These are phyloP conservation scores for Magnolia officinalis DNA, from an alignment of 164 flowering plant genomes.

Conservation along the genomic window DNA sequence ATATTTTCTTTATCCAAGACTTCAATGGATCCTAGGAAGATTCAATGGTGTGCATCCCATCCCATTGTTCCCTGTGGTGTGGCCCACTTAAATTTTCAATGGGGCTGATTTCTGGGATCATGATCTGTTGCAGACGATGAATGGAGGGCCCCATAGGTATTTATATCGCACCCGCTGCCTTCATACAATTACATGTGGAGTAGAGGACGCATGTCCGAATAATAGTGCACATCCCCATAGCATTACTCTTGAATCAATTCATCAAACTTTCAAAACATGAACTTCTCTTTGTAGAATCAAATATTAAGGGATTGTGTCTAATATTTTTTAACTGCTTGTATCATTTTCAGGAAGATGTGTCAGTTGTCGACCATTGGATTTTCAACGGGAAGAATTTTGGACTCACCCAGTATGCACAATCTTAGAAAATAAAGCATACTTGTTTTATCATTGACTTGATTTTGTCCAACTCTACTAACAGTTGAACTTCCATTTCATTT, in stretches of 20 bases:
- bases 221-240: too few species aligned
- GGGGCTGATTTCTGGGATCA: too few species aligned
- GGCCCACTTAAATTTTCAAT: too few species aligned
- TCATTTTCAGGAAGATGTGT: slow-evolving; percentile 21
- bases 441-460: neutral
- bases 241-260: too few species aligned
- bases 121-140: too few species aligned
- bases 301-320: neutral
- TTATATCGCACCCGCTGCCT: neutral
- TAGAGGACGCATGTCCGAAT: neutral
- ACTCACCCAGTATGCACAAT: slow-evolving; percentile 9
- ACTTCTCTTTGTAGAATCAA: neutral
- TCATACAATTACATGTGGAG: neutral
- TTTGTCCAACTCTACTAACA: neutral
- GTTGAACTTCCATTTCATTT: neutral
- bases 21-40: too few species aligned
- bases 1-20: too few species aligned
- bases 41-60: too few species aligned
- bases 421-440: neutral
- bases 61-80: too few species aligned
- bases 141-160: neutral
- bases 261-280: neutral
- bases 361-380: slow-evolving; percentile 20
- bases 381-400: slow-evolving; percentile 20
- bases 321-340: neutral